Conservation (phyloP, 2,329 filamentous ascomycete genomes). For the Fusarium chaquense region DNA sequence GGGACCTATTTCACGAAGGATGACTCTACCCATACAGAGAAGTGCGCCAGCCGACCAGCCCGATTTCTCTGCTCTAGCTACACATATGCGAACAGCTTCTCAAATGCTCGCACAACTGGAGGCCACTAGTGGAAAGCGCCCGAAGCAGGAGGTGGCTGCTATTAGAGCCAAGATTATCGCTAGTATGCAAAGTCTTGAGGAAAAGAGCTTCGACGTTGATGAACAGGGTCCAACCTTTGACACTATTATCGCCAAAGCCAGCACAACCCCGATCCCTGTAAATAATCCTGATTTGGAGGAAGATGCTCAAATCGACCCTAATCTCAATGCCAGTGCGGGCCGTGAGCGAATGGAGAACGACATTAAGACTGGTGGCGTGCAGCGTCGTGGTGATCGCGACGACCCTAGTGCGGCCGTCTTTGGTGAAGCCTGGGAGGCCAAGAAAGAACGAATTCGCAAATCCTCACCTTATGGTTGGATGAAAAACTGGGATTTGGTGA, state of each 20-base stretch:
- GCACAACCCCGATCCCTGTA: conserved; percentile 58
- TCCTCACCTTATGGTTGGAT: conserved; percentile 89
- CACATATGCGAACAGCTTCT: conserved; percentile 87
- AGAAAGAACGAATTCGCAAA: conserved; percentile 85
- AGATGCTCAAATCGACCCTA: conserved; percentile 63
- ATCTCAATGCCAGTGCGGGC: conserved; percentile 76
- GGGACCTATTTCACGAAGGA: conserved; percentile 64
- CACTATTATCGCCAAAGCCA: conserved; percentile 81
- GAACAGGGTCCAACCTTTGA: conserved; percentile 83
- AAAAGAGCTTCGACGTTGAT: conserved; percentile 84
- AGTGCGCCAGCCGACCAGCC: conserved; percentile 74
- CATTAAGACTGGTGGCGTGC: conserved; percentile 85
- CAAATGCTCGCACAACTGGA: conserved; percentile 90
- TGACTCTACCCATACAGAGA: conserved; percentile 68
- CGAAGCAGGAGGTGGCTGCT: conserved; percentile 82
- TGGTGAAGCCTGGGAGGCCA: conserved; percentile 86
- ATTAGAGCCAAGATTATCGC: conserved; percentile 90
- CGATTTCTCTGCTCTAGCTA: conserved; percentile 84
- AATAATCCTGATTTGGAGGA: conserved; percentile 67
- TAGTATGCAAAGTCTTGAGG: conserved; percentile 88
- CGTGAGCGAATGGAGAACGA: conserved; percentile 91
- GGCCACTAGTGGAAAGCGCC: conserved; percentile 82
- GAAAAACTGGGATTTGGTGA: conserved; percentile 90
- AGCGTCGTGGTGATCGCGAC: conserved; percentile 83
- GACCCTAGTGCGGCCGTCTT: conserved; percentile 89